Evolutionary conservation across 164 flowering plant species (phyloP), one percentile per base, ranked within the genome.

Genomic region (Nymphaea thermarum): DNA sequence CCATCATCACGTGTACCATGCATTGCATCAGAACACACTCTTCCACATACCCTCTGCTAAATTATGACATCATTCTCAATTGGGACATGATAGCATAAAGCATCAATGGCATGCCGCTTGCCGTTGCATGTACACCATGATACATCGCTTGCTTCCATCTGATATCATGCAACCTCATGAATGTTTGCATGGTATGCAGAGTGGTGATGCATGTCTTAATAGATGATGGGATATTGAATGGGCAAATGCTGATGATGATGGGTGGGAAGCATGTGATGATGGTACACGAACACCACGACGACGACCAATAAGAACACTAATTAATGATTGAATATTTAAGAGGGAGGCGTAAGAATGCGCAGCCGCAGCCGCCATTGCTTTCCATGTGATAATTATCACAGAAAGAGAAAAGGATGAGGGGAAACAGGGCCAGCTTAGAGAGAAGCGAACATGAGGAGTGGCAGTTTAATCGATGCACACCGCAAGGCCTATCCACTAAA

Each of bases 361-460:
- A 82, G 90, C 80, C 85, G 76, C 25, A 83, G 88, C 91, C 91
- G 91, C 86, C 88, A 80, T 81, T 84, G 57, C 57, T 15, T 67
- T 68, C 73, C 72, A 61, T 4, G 65, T 77, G 63, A 71, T 76
- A 45, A 76, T 77, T 69, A 66, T 60, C 61, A 64, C 45, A 12
- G 12, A 67, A 69, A 73, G 71, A 71, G 69, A 69, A 55, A 55
- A 62, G 69, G 62, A 44, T 47, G 55, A 47, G 12, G 65, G 15
- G 62, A 42, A 5, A 53, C 44, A 43, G 64, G 36, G 42, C 4
- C 15, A 44, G 16, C 44, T 62, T 57, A 45, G 17, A 43, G 45
- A 43, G 65, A 68, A 51, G 60, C 64, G 0, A 53, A 25, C 15
- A 44, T 15, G 47, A 42, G 44, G 18, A 2, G n/a, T 14, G 17